Evolutionary conservation across 2,329 filamentous ascomycete species (phyloP).

Genomic region (Venturia nashicola): DNA sequence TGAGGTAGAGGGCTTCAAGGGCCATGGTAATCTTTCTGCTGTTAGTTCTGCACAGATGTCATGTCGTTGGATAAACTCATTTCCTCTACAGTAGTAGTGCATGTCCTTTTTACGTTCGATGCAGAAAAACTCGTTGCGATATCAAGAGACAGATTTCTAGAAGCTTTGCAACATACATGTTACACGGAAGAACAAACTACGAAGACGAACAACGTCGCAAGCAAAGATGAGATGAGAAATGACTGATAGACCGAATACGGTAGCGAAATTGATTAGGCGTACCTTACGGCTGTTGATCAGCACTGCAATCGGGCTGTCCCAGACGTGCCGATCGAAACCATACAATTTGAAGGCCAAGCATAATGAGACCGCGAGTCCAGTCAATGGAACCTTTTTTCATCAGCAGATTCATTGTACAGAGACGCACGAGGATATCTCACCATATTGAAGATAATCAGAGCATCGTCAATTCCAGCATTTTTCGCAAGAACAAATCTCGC

Average conservation of each 20-base stretch:
- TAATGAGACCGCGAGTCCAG: conserved; percentile 10
- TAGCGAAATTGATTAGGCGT: not conserved
- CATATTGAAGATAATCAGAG: conserved; percentile 14
- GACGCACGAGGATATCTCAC: conserved; percentile 13
- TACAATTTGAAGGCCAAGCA: not conserved
- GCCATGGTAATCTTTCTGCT: conserved; percentile 11
- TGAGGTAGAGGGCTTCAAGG: conserved; percentile 15
- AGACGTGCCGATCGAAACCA: conserved; percentile 8
- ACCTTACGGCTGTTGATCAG: not conserved
- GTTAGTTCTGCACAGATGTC: not conserved
- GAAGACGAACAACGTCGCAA: no score
- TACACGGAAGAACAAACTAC: no score
- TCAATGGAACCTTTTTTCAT: conserved; percentile 11
- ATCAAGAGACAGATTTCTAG: not conserved
- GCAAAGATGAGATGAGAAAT: no score
- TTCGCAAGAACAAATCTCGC: conserved; percentile 12
- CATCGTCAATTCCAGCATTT: conserved; percentile 14
- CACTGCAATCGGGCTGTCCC: not conserved
- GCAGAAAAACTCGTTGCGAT: no score
- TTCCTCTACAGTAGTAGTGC: not conserved
- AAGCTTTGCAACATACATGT: not conserved
- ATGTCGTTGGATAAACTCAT: no score
- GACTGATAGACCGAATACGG: not conserved
- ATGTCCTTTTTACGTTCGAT: not conserved
- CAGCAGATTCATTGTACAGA: not conserved